Evolutionary conservation across 768 basidiomycete species (phyloP).

Genomic region (Agaricus blazei): DNA sequence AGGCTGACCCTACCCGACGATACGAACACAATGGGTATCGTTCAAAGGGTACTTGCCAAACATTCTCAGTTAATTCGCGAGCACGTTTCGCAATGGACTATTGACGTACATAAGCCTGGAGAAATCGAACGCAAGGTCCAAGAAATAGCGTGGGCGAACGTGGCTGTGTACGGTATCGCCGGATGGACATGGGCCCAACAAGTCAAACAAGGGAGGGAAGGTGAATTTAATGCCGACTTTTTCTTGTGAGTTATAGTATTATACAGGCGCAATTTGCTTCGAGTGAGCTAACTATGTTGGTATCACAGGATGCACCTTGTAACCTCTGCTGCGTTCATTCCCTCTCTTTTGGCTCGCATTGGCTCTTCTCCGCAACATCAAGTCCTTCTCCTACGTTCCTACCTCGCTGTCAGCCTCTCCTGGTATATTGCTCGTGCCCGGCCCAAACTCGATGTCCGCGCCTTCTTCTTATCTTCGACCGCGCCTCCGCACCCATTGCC

Average conservation of each 20-base stretch:
- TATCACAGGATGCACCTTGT: conserved; percentile 54
- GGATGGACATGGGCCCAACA: conserved; percentile 38
- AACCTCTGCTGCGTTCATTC: conserved; percentile 60
- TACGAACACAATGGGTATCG: conserved; percentile 18
- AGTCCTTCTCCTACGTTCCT: conserved; percentile 50
- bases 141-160: conserved; percentile 54
- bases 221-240: conserved; percentile 51
- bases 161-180: conserved; percentile 50
- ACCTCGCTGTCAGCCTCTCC: conserved; percentile 45
- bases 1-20: conserved; percentile 23
- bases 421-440: conserved; percentile 59
- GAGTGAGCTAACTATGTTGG: neutral
- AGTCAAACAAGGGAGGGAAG: conserved; percentile 18
- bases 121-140: conserved; percentile 52
- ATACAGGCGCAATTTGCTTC: neutral
- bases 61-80: conserved; percentile 35
- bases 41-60: conserved; percentile 26
- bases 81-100: conserved; percentile 40
- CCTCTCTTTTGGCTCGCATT: conserved; percentile 39
- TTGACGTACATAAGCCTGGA: conserved; percentile 28
- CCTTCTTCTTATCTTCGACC: conserved; percentile 33
- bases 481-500: conserved; percentile 18
- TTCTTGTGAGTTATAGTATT: conserved; percentile 39
- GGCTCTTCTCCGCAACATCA: conserved; percentile 32
- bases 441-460: conserved; percentile 40